Evolutionary conservation across 2,329 filamentous ascomycete species (phyloP), one percentile per base, ranked within the genome.

Genomic region (Ophiosphaerella korrae): DNA sequence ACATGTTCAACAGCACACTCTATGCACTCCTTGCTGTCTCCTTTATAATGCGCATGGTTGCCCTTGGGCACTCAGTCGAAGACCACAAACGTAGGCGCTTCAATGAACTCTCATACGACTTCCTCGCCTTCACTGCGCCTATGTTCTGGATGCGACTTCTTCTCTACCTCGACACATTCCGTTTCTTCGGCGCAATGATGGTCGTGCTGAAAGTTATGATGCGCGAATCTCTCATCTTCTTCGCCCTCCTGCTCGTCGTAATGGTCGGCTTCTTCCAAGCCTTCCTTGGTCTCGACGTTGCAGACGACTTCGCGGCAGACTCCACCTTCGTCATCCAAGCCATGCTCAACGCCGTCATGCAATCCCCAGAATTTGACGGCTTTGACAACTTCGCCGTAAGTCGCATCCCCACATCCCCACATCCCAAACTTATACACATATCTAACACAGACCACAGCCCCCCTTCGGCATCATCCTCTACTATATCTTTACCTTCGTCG

Each of bases 161-260:
- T 55, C 84, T 99, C 6, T 99, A 97, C 70, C 84, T 99, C 14
- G 94, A 99, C 74, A 90, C 89, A 0, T 84, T 96, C 81, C 87
- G 90, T 48, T 99, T 99, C 80, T 99, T 99, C 66, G 94, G 94
- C 21, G 92, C 93, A 42, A 99, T 99, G 94, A 84, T 99, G 1
- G 93, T 99, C 2, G 92, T 99, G 2, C 80, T 99, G 38, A 96
- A 97, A 73, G 78, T 80, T 60, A 81, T 83, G 80, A 82, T 83
- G 78, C 74, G 78, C 50, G 80, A 83, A 74, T 95, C 90, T 0
- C 80, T 97, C 62, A 97, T 97, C 58, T 99, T 99, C 80, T 99
- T 99, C 67, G 91, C 92, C 1, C 81, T 99, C 14, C 82, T 99
- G 8, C 78, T 89, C 43, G 87, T 97, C 45, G 87, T 99, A 50